Base-by-base conservation (phyloP, 208 protist species). In the Strigomonas culicis region DNA sequence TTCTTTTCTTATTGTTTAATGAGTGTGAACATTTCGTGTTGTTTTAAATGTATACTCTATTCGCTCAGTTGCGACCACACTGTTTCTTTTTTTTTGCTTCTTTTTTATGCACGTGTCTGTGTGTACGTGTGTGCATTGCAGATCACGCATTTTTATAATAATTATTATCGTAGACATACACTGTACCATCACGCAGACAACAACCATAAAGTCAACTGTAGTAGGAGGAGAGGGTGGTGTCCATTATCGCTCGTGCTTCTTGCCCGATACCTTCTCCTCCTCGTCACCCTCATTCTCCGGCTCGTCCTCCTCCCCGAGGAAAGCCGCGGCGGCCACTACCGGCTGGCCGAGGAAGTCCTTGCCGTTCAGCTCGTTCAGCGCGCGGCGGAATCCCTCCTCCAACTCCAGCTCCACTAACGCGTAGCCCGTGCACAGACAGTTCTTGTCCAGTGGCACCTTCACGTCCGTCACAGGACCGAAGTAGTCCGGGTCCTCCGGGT, bases 381-480 rank as follows among this genome's bases (percentile, higher is more conserved):
- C 89, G 32, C 76, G 79, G 32, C 79, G 74, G 59, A 82, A 92
- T 36, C 74, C 80, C 41, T 78, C 80, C n/a, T 75, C 67, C 0
- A 62, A 60, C 22, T 81, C 70, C 55, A 95, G 21, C 73, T 95
- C 84, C 17, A 95, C 86, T 28, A 95, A 55, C 6, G 80, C 89
- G 57, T 89, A 89, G n/a, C 89, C 89, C 17, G 78, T 68, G 66
- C 89, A 93, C 59, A 68, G 55, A 64, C 84, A 88, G 60, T 92
- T 77, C 17, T 73, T 59, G 47, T 87, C 80, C 6, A 95, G 74
- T 17, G 79, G 83, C 21, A 92, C 69, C 24, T 75, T 79, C 47
- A 92, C 79, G n/a, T 92, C 80, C 0, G 74, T 70, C 24, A 95
- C 70, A n/a, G 55, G 57, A 44, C 82, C 78, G 57, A 83, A 86